phyloP scores from a whole-genome alignment of 345 rosid species.

The Diplotaxis tenuifolia region DNA sequence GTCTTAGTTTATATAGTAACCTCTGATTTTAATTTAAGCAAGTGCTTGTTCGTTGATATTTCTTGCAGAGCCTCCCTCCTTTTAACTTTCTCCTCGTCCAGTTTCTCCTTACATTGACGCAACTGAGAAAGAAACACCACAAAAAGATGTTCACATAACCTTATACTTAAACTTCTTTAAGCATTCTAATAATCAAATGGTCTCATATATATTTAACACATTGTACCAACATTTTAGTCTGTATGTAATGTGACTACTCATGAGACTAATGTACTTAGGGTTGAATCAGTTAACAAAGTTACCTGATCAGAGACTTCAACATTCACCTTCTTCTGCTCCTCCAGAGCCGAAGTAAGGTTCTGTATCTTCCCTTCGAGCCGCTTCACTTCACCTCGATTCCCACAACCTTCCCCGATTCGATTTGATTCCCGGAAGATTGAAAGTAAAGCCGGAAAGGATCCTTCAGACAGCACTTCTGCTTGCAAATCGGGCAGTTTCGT shows the following conservation, averaged over 20 bases:
- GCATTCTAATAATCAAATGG: not conserved
- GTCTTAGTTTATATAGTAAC: conserved; percentile 21
- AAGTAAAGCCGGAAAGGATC: conserved; percentile 71
- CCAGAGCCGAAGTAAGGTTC: conserved; percentile 47
- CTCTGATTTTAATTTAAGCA: conserved; percentile 62
- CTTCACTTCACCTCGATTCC: conserved; percentile 49
- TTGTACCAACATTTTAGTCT: no score
- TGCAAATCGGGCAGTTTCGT: conserved; percentile 83
- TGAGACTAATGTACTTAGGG: no score
- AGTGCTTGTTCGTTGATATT: conserved; percentile 44
- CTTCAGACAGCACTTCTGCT: conserved; percentile 56
- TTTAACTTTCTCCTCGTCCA: conserved; percentile 47
- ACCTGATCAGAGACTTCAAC: conserved; percentile 55
- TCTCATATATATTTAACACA: no score
- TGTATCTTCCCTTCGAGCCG: conserved; percentile 59
- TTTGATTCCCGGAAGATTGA: conserved; percentile 68
- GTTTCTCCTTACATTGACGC: conserved; percentile 46
- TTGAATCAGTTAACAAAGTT: no score
- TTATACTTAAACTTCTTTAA: not conserved
- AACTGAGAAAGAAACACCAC: conserved; percentile 49
- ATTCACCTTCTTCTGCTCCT: conserved; percentile 53
- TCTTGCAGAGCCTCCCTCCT: conserved; percentile 62
- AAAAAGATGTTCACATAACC: not conserved
- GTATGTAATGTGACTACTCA: no score
- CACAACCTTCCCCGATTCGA: conserved; percentile 41